Evolutionary conservation across 139 green algal genomes (phyloP), one percentile per base, ranked within the genome.

Genomic region (Closterium sp.): DNA sequence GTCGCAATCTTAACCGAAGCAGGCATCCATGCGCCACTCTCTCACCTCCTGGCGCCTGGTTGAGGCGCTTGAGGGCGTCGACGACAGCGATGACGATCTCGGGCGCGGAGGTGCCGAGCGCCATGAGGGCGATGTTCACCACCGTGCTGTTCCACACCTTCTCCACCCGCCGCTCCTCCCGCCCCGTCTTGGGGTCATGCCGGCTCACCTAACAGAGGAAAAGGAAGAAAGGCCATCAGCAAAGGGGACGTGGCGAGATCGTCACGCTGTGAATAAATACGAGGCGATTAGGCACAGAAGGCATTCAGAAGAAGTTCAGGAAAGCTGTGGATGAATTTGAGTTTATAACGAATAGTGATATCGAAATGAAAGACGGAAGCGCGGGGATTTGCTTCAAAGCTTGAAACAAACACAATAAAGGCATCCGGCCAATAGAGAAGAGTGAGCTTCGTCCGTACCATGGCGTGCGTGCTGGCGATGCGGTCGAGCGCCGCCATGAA

Each of bases 401-500:
- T n/a, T n/a, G n/a, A n/a, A n/a, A n/a, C n/a, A n/a, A n/a, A n/a
- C n/a, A n/a, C n/a, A n/a, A n/a, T n/a, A n/a, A n/a, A n/a, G n/a
- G n/a, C n/a, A n/a, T n/a, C n/a, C n/a, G n/a, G n/a, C n/a, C n/a
- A n/a, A n/a, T n/a, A n/a, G n/a, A n/a, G n/a, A n/a, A n/a, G n/a
- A n/a, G n/a, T n/a, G n/a, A n/a, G n/a, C n/a, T n/a, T n/a, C n/a
- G n/a, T n/a, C n/a, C n/a, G n/a, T n/a, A n/a, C n/a, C n/a, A 76
- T 76, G 55, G 55, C 55, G 55, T 76, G 25, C 34, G 30, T 85
- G 90, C 87, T 93, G 55, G 34, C 21, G 32, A 93, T 93, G 25
- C 31, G 33, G 33, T 93, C 90, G 23, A 93, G 86, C 21, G 90
- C 86, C 87, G 35, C 64, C 90, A 93, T 93, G 86, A 93, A 92